Evolutionary conservation across 2,329 filamentous ascomycete genomes (phyloP), one percentile per base, ranked within the genome.

Genomic region (Cladophialophora exuberans): DNA sequence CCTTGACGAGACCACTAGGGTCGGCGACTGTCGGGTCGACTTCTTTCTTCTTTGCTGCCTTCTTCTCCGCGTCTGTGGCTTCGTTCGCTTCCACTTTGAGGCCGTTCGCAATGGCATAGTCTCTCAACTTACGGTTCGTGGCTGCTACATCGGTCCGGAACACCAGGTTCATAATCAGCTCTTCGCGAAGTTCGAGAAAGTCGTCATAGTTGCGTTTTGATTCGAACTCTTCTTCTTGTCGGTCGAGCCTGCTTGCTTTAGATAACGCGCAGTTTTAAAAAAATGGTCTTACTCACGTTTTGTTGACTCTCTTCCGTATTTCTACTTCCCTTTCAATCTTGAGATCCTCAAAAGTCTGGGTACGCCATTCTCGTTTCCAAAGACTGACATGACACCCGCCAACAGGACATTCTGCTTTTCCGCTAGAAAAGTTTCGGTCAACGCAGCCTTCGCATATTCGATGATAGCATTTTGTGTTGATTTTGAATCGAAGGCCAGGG

Each of bases 381-480:
- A 99, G 80, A 1, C 91, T 97, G 71, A 89, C 87, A 69, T 85
- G 83, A 75, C 94, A 99, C 35, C 88, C 89, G 0, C 90, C 89
- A 55, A 97, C 90, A 1, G 94, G 94, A 69, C 95, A 99, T 59
- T 91, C 89, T 52, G 91, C 90, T 0, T 94, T 94, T 0, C 94
- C 94, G 52, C 90, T 86, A 30, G 88, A 88, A 80, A 97, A 99
- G 66, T 97, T 89, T 52, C 93, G 88, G 73, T 93, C 89, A 36
- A 97, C 92, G 76, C 94, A 99, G 54, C 89, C 92, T 71, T 90
- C 88, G 79, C 94, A 99, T 90, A 99, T 97, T 64, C 90, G 90
- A 79, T 99, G 94, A 79, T 99, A 99, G 82, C 94, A 99, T 79
- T 96, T 91, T 6, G 93, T 90, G 72, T 97, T 97, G 77, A 99